Evolutionary conservation across 2,329 filamentous ascomycete species (phyloP).

Genomic region (Mariannaea elegans): DNA sequence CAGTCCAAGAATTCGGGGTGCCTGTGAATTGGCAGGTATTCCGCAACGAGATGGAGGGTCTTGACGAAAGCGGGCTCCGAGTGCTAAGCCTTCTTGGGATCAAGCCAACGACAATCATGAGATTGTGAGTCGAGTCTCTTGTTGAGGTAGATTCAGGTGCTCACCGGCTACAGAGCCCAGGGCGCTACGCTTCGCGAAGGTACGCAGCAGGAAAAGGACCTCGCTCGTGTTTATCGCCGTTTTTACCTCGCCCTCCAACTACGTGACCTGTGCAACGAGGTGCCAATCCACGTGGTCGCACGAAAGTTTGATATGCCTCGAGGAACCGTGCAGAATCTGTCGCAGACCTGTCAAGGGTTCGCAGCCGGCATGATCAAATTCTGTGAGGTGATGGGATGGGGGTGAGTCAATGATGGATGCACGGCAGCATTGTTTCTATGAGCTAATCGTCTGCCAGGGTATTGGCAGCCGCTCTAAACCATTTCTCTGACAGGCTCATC

Average conservation of each 20-base stretch:
- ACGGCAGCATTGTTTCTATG: neutral
- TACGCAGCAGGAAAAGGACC: constrained; percentile 67
- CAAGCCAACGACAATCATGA: constrained; percentile 72
- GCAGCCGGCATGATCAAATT: constrained; percentile 83
- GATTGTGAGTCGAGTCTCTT: constrained; percentile 59
- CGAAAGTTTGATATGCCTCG: constrained; percentile 75
- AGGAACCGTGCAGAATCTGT: constrained; percentile 75
- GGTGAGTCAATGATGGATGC: constrained; percentile 48
- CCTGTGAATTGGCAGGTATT: constrained; percentile 78
- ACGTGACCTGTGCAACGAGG: constrained; percentile 81
- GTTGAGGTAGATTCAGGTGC: constrained; percentile 4
- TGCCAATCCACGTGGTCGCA: constrained; percentile 74
- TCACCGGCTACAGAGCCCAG: constrained; percentile 63
- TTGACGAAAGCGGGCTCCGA: constrained; percentile 76
- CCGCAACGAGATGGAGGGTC: constrained; percentile 72
- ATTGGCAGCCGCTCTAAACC: constrained; percentile 75
- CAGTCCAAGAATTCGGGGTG: constrained; percentile 66
- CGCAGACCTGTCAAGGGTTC: constrained; percentile 80
- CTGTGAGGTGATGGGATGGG: constrained; percentile 80
- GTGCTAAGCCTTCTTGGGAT: constrained; percentile 75
- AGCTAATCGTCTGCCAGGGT: constrained; percentile 55
- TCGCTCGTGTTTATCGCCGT: constrained; percentile 71
- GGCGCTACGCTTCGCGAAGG: constrained; percentile 71
- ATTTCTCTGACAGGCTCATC: constrained; percentile 77
- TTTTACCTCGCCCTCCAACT: constrained; percentile 81